phyloP scores from a whole-genome alignment of 2,329 filamentous ascomycete species.

The Nothophoma quercina region DNA sequence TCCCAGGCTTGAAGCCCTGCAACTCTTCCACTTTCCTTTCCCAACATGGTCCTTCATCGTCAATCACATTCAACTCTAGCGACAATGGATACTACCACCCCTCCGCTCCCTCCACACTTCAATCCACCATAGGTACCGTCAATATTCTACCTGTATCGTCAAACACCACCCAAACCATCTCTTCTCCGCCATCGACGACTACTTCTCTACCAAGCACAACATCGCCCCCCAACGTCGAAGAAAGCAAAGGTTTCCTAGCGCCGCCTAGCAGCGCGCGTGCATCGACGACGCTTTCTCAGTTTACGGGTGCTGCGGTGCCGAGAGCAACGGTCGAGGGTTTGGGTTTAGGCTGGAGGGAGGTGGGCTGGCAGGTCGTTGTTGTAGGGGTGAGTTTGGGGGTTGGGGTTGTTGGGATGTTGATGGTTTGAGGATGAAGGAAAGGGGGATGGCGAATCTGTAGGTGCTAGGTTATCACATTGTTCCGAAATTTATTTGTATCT shows the following conservation, averaged over 20 bases:
- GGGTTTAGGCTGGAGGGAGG: too few species aligned
- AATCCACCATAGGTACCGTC: too few species aligned
- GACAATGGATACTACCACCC: neutral
- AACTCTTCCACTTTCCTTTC: neutral
- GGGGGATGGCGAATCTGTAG: too few species aligned
- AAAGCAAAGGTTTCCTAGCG: slow-evolving; percentile 12
- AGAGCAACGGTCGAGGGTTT: too few species aligned
- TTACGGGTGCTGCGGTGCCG: slow-evolving; percentile 10
- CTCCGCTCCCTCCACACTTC: neutral
- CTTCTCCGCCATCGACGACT: neutral
- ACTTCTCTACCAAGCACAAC: neutral
- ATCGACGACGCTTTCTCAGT: neutral
- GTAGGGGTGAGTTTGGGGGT: neutral
- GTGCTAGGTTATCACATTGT: too few species aligned
- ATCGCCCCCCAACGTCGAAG: neutral
- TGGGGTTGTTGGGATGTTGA: too few species aligned
- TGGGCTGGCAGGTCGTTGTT: neutral
- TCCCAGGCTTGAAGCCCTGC: neutral
- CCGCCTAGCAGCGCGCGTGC: neutral
- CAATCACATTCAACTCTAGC: neutral
- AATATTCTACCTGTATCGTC: too few species aligned
- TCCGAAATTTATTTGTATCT: too few species aligned
- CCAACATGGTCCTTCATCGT: too few species aligned
- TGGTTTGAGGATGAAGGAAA: neutral
- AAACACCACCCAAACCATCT: neutral